Evolutionary conservation across 2,329 filamentous ascomycete genomes (phyloP).

Genomic region (Hymenoscyphus fructigenus): DNA sequence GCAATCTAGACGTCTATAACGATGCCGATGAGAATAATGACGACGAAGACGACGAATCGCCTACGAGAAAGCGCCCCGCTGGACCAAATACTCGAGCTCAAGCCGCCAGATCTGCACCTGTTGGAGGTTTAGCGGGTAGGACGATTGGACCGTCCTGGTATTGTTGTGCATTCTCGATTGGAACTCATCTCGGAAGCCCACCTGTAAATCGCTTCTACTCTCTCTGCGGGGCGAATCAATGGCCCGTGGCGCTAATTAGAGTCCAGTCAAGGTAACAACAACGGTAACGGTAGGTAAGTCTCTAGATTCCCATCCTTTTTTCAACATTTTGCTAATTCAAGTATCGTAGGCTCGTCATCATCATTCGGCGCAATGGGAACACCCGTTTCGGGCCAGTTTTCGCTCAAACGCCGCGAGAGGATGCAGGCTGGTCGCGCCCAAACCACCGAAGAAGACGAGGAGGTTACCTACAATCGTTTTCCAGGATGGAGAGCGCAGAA

Average conservation of each 20-base stretch:
- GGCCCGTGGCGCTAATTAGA: conserved; percentile 15
- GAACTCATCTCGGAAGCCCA: not conserved
- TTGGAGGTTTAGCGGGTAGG: no score
- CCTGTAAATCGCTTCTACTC: not conserved
- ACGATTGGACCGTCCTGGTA: conserved; percentile 50
- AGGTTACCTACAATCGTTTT: not conserved
- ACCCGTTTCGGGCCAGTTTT: not conserved
- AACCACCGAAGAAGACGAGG: conserved; percentile 5
- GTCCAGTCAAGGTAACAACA: not conserved
- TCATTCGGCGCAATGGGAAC: conserved; percentile 1
- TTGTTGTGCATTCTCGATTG: conserved; percentile 19
- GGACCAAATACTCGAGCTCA: no score
- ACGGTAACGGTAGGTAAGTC: not conserved
- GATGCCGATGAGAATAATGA: no score
- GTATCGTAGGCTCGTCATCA: not conserved
- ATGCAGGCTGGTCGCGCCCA: not conserved
- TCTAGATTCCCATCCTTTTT: not conserved
- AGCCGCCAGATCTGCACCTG: no score
- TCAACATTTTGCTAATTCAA: not conserved
- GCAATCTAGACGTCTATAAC: conserved; percentile 61
- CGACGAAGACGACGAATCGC: no score
- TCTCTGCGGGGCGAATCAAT: not conserved
- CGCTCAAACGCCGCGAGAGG: not conserved
- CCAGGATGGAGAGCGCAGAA: no score
- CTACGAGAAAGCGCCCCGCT: no score